Evolutionary conservation across 2,329 filamentous ascomycete genomes (phyloP), one percentile per base, ranked within the genome.

Genomic region (Zasmidium angulare): DNA sequence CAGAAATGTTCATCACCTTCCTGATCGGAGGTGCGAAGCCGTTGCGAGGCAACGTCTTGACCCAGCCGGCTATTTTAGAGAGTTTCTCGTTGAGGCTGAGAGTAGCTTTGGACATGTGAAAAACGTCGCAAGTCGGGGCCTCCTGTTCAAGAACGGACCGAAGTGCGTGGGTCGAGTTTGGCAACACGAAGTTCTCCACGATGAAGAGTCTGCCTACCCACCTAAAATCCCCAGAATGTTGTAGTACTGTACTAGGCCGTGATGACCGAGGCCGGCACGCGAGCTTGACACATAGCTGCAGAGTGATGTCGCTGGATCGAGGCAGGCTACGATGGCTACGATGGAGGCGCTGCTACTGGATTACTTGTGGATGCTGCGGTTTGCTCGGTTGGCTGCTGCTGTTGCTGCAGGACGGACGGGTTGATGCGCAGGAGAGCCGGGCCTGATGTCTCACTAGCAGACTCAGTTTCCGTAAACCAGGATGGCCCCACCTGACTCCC

Each of bases 381-480:
- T 40, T 21, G 11, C 51, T 36, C 51, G 51, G 40, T 24, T 53
- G 51, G 40, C 36, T 22, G 26, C 19, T 29, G 26, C 26, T 31
- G 40, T 21, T 22, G 26, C 19, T 29, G 26, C 26, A 29, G 26
- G 26, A 29, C 17, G 24, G 23, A 23, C 40, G 23, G 23, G n/a
- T 26, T 46, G 26, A 19, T 53, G 20, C 43, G 24, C 53, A 29
- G 21, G 43, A 36, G 23, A 40, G 46, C 40, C 29, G 51, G 51
- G 50, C 47, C 56, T 59, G 56, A 49, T 49, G 50, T 54, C 56
- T 50, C 43, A 54, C 52, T 53, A 43, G 31, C 29, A 46, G 12
- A 17, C 12, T 11, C 20, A 22, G 23, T 31, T 26, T 53, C 51
- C 53, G 21, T 43, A 43, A 17, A 43, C 36, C 36, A 43, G 21